Conservation (phyloP, 352 stramenopile species). For the Globisporangium middletonii region DNA sequence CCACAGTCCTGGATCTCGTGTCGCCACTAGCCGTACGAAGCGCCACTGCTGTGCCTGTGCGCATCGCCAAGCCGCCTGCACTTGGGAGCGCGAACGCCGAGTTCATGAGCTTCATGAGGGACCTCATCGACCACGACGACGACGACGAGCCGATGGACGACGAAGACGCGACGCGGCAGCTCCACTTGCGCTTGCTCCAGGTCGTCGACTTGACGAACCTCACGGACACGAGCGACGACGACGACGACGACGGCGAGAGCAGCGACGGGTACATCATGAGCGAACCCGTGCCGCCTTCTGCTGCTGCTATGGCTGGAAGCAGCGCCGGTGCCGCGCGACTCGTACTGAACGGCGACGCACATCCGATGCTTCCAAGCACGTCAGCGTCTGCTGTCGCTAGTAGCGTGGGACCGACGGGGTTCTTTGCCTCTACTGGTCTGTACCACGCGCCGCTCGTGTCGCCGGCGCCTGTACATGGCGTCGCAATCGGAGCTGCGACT, state of each 20-base stretch:
- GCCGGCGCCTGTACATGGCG: too few relatives aligned
- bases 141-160: conserved; percentile 25
- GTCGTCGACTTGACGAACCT: conserved; percentile 60
- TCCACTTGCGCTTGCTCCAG: conserved; percentile 36
- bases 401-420: too few relatives aligned
- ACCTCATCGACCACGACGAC: conserved; percentile 27
- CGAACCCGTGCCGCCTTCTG: too few relatives aligned
- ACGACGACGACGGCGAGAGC: conserved; percentile 9
- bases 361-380: too few relatives aligned
- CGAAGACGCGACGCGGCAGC: conserved; percentile 30
- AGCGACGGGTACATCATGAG: conserved; percentile 19
- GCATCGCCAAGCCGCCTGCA: conserved; percentile 9
- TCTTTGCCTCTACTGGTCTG: too few relatives aligned
- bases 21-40: too few relatives aligned
- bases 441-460: too few relatives aligned
- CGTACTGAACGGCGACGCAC: too few relatives aligned
- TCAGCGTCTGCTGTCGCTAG: too few relatives aligned
- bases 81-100: conserved; percentile 34
- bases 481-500: conserved; percentile 10
- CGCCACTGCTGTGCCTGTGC: background rate
- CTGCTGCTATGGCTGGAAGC: background rate
- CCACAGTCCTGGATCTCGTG: background rate
- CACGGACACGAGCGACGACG: conserved; percentile 47
- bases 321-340: too few relatives aligned
- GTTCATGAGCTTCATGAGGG: conserved; percentile 44